Percentiles rank a stretch among this genome's conserved stretches.
These are phyloP conservation scores for Curvularia sp. DNA, from an alignment of 2,329 filamentous ascomycete genomes.

Conservation along the genomic window DNA sequence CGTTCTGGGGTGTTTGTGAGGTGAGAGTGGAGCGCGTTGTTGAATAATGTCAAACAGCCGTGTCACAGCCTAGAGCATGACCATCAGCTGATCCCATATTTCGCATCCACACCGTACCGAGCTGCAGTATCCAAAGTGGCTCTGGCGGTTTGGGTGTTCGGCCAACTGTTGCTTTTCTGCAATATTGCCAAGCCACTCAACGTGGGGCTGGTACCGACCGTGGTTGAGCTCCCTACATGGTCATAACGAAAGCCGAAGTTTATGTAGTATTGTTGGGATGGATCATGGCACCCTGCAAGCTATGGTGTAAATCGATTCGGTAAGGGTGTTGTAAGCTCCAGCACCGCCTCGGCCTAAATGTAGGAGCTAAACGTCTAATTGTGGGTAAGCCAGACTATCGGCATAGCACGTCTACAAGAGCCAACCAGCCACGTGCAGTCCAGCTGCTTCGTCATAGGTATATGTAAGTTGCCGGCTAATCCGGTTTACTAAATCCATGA, in stretches of 20 bases:
- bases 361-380: conserved; percentile 18
- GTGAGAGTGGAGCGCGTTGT: neutral
- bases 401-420: conserved; percentile 16
- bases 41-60: neutral
- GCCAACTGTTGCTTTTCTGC: conserved; percentile 18
- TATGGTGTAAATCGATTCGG: neutral
- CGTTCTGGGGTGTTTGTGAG: neutral
- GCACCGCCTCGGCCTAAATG: conserved; percentile 21
- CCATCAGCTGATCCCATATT: conserved; percentile 10
- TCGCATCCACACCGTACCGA: conserved; percentile 20
- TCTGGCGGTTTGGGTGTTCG: conserved; percentile 16
- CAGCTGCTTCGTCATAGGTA: conserved; percentile 24
- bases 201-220: conserved; percentile 15
- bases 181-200: conserved; percentile 17
- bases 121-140: conserved; percentile 6
- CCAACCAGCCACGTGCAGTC: conserved; percentile 27
- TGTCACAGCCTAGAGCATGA: neutral
- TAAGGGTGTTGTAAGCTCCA: neutral
- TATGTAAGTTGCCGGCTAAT: conserved; percentile 25
- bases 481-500: conserved; percentile 13
- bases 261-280: neutral
- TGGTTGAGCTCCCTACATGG: conserved; percentile 6
- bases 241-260: neutral
- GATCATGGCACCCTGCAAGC: neutral
- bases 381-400: conserved; percentile 6